These are phyloP conservation scores for Colletotrichum horii DNA, from an alignment of 2,329 filamentous ascomycete genomes.

Conservation along the genomic window DNA sequence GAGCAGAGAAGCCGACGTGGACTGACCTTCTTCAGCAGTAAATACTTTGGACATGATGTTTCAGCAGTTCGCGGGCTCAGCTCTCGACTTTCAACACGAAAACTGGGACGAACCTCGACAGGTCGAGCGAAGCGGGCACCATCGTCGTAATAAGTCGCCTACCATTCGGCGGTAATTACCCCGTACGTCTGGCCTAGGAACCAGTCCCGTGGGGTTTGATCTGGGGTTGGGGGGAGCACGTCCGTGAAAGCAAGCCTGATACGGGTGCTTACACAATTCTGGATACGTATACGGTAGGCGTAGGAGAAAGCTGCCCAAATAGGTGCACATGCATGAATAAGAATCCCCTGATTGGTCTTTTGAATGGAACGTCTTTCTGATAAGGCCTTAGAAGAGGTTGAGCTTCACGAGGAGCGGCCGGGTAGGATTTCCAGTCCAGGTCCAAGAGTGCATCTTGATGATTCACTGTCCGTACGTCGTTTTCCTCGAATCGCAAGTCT, in stretches of 20 bases:
- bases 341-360: not conserved
- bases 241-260: not conserved
- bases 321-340: not conserved
- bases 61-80: not conserved
- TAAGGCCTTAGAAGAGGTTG: not conserved
- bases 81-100: not conserved
- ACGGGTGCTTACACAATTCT: not conserved
- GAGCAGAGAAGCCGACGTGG: not conserved
- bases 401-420: not conserved
- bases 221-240: slow-evolving; percentile 9
- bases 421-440: not conserved
- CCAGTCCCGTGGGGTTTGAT: slow-evolving; percentile 2
- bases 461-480: not conserved
- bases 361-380: not conserved
- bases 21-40: slow-evolving; percentile 68
- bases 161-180: slow-evolving; percentile 28
- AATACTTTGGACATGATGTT: slow-evolving; percentile 66
- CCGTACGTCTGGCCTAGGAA: slow-evolving; percentile 22
- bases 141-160: slow-evolving; percentile 19
- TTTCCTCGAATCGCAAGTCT: not conserved
- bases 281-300: not conserved
- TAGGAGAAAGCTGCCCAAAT: not conserved
- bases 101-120: not conserved
- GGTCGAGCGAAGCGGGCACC: not conserved
- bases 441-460: not conserved